Evolutionary conservation across 2,329 filamentous ascomycete genomes (phyloP).

Genomic region (Penicillium sp.): DNA sequence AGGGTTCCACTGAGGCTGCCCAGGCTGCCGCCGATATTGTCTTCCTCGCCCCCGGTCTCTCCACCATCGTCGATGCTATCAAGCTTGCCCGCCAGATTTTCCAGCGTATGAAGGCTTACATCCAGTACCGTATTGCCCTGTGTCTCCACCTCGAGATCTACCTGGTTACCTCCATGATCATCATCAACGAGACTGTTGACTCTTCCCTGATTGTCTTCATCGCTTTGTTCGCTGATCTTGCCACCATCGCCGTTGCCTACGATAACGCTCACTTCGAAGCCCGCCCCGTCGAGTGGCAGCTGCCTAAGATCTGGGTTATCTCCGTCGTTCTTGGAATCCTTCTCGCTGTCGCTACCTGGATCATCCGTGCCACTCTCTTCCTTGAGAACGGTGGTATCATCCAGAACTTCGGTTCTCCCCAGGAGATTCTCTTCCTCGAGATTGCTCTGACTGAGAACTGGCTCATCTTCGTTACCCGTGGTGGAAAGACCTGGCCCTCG

Average conservation of each 20-base stretch:
- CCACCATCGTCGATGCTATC: conserved; percentile 69
- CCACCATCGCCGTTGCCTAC: conserved; percentile 74
- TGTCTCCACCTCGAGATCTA: conserved; percentile 74
- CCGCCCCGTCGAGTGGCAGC: conserved; percentile 74
- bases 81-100: conserved; percentile 73
- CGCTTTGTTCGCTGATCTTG: conserved; percentile 74
- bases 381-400: conserved; percentile 68
- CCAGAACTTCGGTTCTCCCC: conserved; percentile 70
- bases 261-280: conserved; percentile 75
- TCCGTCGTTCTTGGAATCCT: conserved; percentile 57
- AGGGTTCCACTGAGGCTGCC: conserved; percentile 69
- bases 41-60: conserved; percentile 69
- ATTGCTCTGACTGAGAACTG: conserved; percentile 92
- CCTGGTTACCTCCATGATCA: conserved; percentile 74
- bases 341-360: conserved; percentile 69
- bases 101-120: conserved; percentile 75
- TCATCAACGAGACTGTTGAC: conserved; percentile 72
- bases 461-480: conserved; percentile 95
- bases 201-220: conserved; percentile 75
- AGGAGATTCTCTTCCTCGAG: conserved; percentile 83
- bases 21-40: conserved; percentile 72
- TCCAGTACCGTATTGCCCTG: conserved; percentile 73
- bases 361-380: conserved; percentile 69
- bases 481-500: conserved; percentile 69
- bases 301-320: conserved; percentile 79